Evolutionary conservation across 2,329 filamentous ascomycete species (phyloP).

Genomic region (Botrytis pseudocinerea): DNA sequence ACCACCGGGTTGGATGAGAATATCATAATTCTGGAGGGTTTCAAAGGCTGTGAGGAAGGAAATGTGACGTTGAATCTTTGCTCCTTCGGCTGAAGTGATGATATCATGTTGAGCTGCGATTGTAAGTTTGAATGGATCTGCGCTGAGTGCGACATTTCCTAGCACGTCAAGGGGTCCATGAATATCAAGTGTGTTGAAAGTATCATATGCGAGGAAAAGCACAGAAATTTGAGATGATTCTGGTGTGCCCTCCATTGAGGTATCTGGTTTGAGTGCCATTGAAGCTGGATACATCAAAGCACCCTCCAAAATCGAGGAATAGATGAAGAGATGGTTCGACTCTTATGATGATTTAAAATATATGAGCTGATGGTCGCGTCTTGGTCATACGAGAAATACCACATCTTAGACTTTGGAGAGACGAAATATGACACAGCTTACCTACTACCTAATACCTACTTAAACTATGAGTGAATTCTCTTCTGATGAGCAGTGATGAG

Average conservation of each 20-base stretch:
- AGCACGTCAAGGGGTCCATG: conserved; percentile 20
- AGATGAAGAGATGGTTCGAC: not conserved
- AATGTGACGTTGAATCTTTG: conserved; percentile 46
- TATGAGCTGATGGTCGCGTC: not conserved
- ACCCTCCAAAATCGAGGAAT: not conserved
- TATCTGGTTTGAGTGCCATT: not conserved
- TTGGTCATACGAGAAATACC: not conserved
- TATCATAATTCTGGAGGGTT: conserved; percentile 60
- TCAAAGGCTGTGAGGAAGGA: conserved; percentile 76
- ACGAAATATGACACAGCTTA: not conserved
- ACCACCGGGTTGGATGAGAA: conserved; percentile 77
- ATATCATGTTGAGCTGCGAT: conserved; percentile 19
- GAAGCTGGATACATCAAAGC: not conserved
- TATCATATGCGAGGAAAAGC: conserved; percentile 21
- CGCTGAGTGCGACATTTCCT: conserved; percentile 5
- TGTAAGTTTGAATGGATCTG: conserved; percentile 20
- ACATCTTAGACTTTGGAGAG: not conserved
- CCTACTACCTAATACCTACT: not conserved
- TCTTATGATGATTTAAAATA: not conserved
- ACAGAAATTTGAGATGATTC: conserved; percentile 12
- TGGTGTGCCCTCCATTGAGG: conserved; percentile 6
- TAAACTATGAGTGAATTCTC: not conserved
- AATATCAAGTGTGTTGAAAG: conserved; percentile 23
- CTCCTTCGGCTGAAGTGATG: conserved; percentile 15
- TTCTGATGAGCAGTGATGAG: not conserved